Base-by-base conservation (phyloP, 192 early-diverging fungal genomes). In the Gorgonomyces haynaldii region DNA sequence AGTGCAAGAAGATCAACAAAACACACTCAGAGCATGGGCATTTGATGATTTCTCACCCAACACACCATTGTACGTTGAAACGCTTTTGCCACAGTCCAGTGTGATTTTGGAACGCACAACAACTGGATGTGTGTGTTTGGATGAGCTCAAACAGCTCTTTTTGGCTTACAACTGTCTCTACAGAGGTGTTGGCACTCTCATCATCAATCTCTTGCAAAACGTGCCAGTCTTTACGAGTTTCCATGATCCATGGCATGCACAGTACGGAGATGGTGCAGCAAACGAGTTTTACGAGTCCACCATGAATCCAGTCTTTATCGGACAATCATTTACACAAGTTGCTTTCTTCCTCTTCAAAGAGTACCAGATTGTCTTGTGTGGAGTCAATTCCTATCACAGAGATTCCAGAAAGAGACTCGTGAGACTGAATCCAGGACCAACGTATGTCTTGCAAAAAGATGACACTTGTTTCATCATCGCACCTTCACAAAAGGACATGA, bases 1-100 rank as follows among this genome's bases (percentile, higher is more conserved):
- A 62, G 76, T 80, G 52, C 54, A 73, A 20, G 78, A 85, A 68
- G 82, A 85, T 47, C 76, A 82, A 28, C 60, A 73, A 49, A 85
- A 82, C 35, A 81, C 80, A 2, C 58, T 82, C 2, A 47, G 81
- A 3, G 61, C 78, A 7, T 85, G 80, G 82, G 74, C 80, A 0
- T 53, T 85, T 19, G 74, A 81, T 24, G 59, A 62, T 24, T 72
- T 72, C 44, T 74, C 79, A 1, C 70, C 74, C 28, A 38, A 66
- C 16, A 66, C 71, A 1, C 72, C 74, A 12, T 56, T 85, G 0
- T 85, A 65, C 30, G 69, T 78, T 0, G 72, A 72, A 46, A 82
- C 80, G 29, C 48, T 81, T 5, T 53, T 78, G 23, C 76, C 80
- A 7, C 70, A 76, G 20, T 79, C 80, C 5, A 69, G 69, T 13